phyloP scores from a whole-genome alignment of 768 basidiomycete species.

The Boletus subparvulus region DNA sequence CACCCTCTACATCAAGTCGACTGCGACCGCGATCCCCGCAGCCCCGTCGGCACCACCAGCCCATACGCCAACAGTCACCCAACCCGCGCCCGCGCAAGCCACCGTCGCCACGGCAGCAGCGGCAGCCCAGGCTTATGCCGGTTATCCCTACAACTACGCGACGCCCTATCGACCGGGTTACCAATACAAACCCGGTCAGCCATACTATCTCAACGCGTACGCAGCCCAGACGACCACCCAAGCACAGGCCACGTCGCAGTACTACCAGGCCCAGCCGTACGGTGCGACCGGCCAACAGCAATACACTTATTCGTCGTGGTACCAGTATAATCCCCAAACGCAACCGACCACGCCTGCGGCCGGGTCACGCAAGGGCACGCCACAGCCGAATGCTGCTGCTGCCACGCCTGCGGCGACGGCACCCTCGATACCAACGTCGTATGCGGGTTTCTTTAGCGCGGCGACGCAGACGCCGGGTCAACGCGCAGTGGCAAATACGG shows the following conservation, averaged over 20 bases:
- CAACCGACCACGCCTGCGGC: conserved; percentile 21
- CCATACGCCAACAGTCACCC: conserved; percentile 34
- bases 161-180: conserved; percentile 33
- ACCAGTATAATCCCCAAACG: conserved; percentile 39
- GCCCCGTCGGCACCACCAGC: conserved; percentile 35
- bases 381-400: conserved; percentile 37
- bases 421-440: conserved; percentile 35
- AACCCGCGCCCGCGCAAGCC: conserved; percentile 24
- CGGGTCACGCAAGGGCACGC: conserved; percentile 43
- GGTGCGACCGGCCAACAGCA: conserved; percentile 37
- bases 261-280: conserved; percentile 39
- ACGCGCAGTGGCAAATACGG: conserved; percentile 58
- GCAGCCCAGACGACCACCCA: conserved; percentile 26
- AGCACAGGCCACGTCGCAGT: conserved; percentile 32
- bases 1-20: conserved; percentile 63
- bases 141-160: conserved; percentile 39
- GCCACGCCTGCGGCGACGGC: conserved; percentile 25
- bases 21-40: conserved; percentile 35
- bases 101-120: conserved; percentile 26
- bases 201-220: conserved; percentile 33
- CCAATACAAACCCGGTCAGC: conserved; percentile 40
- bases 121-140: conserved; percentile 28
- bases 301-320: conserved; percentile 46
- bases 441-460: conserved; percentile 42
- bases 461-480: conserved; percentile 35